A percentile compares a stretch with the other conserved stretches of the same genome.
These are phyloP conservation scores for Perilla frutescens DNA, from an alignment of 257 asterid species.

Conservation along the genomic window DNA sequence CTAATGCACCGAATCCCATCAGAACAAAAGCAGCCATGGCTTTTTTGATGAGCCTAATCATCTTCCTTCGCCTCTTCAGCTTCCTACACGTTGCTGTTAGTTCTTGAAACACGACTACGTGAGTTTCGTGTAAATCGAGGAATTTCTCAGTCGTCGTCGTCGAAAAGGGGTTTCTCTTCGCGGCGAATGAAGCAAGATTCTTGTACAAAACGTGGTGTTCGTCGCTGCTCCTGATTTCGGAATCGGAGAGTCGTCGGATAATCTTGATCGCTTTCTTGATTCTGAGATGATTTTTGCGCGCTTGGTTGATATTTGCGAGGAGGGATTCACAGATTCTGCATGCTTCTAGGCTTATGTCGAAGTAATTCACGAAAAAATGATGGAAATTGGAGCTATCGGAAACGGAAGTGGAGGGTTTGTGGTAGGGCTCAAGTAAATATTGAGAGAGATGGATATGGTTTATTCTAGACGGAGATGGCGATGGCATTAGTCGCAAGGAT, in stretches of 20 bases:
- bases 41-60: slow-evolving; percentile 38
- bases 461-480: slow-evolving; percentile 25
- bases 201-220: slow-evolving; percentile 33
- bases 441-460: slow-evolving; percentile 29
- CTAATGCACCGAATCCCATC: slow-evolving; percentile 41
- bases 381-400: slow-evolving; percentile 38
- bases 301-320: slow-evolving; percentile 47
- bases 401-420: slow-evolving; percentile 41
- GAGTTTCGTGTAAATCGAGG: slow-evolving; percentile 45
- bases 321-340: slow-evolving; percentile 54
- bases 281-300: slow-evolving; percentile 40
- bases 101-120: slow-evolving; percentile 40
- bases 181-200: slow-evolving; percentile 50
- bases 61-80: slow-evolving; percentile 47
- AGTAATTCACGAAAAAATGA: slow-evolving; percentile 51
- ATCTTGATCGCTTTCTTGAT: slow-evolving; percentile 41
- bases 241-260: slow-evolving; percentile 33
- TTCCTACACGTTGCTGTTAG: slow-evolving; percentile 48
- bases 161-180: slow-evolving; percentile 52
- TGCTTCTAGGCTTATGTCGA: slow-evolving; percentile 56
- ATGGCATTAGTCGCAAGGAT: neutral
- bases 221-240: slow-evolving; percentile 28
- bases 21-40: slow-evolving; percentile 33
- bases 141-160: slow-evolving; percentile 39
- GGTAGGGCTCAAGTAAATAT: slow-evolving; percentile 41